Evolutionary conservation across 2,329 filamentous ascomycete species (phyloP).

Genomic region (Fusarium illudens): DNA sequence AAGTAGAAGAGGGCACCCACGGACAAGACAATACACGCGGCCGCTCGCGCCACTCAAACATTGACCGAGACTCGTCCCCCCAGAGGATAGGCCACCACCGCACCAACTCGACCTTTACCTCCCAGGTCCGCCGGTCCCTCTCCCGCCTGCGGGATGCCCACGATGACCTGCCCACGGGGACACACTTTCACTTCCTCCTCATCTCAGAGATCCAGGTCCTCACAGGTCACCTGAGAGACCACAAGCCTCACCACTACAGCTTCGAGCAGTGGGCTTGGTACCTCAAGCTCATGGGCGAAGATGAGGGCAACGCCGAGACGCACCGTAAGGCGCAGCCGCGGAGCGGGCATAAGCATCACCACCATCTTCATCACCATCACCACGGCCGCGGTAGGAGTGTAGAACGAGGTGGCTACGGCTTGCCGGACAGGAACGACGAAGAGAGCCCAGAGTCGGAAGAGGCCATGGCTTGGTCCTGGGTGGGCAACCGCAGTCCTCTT

Average conservation of each 20-base stretch:
- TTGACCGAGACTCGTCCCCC: not conserved
- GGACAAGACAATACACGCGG: constrained; percentile 13
- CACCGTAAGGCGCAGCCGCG: constrained; percentile 55
- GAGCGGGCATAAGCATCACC: constrained; percentile 25
- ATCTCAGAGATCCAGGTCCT: constrained; percentile 75
- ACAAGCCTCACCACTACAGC: constrained; percentile 69
- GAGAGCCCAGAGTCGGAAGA: constrained; percentile 39
- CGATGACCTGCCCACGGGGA: constrained; percentile 51
- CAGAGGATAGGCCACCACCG: constrained; percentile 32
- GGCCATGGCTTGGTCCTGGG: constrained; percentile 71
- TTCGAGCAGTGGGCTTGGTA: constrained; percentile 92
- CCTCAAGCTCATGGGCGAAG: constrained; percentile 77
- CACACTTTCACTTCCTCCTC: constrained; percentile 70
- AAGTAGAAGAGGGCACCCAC: constrained; percentile 14
- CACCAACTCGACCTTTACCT: constrained; percentile 43
- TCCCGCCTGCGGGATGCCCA: constrained; percentile 49
- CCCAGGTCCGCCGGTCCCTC: constrained; percentile 46
- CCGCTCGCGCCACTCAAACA: constrained; percentile 4
- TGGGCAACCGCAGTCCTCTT: constrained; percentile 73
- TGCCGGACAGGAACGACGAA: not conserved
- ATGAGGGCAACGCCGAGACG: constrained; percentile 60
- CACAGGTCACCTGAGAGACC: constrained; percentile 67
- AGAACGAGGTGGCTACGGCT: not conserved
- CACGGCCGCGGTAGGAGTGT: not conserved
- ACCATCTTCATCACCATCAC: not conserved